Evolutionary conservation across 2,329 filamentous ascomycete genomes (phyloP).

Genomic region (Cadophora luteo-olivacea): DNA sequence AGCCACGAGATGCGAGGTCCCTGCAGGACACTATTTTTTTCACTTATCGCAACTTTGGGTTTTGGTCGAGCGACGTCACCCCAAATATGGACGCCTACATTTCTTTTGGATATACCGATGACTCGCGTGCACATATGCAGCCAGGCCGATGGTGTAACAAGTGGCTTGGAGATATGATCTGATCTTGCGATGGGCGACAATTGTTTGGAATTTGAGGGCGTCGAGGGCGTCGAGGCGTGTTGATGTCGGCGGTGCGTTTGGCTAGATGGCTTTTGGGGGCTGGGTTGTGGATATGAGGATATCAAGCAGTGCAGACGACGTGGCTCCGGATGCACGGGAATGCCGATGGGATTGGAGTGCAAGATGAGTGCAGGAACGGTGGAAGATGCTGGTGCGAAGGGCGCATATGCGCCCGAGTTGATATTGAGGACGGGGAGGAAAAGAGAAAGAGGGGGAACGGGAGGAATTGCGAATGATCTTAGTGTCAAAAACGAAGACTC

Average conservation of each 20-base stretch:
- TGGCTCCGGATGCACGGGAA: no score
- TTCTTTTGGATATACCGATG: not conserved
- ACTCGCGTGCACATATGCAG: not conserved
- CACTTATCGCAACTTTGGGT: no score
- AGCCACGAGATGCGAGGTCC: not conserved
- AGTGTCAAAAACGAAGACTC: not conserved
- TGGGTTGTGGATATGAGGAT: no score
- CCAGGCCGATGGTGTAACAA: not conserved
- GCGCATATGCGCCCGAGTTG: no score
- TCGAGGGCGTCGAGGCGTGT: not conserved
- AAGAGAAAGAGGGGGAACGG: no score
- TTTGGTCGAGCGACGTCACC: no score
- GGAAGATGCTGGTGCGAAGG: not conserved
- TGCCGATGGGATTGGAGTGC: not conserved
- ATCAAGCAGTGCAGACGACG: no score
- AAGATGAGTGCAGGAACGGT: not conserved
- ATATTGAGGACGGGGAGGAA: no score
- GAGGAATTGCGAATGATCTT: no score
- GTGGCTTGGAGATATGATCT: not conserved
- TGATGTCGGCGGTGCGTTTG: conserved; percentile 1
- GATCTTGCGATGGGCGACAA: not conserved
- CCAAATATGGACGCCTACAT: not conserved
- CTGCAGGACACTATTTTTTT: not conserved
- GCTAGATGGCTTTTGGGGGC: not conserved
- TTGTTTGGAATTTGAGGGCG: no score